phyloP scores from a whole-genome alignment of 2,329 filamentous ascomycete genomes.

The Apiospora sp. region DNA sequence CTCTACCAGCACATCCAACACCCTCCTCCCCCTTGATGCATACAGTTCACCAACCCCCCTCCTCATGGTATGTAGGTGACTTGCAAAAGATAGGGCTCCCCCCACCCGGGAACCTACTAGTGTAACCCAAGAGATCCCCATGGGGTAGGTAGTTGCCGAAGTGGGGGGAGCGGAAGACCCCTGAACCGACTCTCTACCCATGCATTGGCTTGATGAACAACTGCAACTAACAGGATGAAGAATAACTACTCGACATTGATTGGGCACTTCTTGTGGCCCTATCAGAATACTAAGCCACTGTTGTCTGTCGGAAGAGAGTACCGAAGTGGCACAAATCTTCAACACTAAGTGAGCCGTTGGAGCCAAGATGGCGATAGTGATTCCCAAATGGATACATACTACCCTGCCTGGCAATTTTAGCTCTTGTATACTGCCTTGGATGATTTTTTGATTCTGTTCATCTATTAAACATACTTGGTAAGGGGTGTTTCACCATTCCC shows the following conservation, averaged over 20 bases:
- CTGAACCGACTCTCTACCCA: not conserved
- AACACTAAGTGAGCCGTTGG: not conserved
- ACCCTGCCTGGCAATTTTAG: not conserved
- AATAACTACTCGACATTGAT: not conserved
- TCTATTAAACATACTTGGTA: too few species aligned
- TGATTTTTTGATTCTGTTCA: too few species aligned
- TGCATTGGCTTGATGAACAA: not conserved
- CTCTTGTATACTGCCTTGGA: too few species aligned
- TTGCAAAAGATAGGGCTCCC: not conserved
- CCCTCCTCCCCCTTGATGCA: not conserved
- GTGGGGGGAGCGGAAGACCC: constrained; percentile 15
- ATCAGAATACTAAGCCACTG: not conserved
- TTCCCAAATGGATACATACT: not conserved
- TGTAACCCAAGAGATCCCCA: constrained; percentile 8
- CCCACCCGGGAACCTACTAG: constrained; percentile 1
- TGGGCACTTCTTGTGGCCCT: not conserved
- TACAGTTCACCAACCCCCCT: not conserved
- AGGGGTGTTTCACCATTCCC: too few species aligned
- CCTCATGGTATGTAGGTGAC: too few species aligned
- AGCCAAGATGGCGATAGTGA: not conserved
- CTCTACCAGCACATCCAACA: not conserved
- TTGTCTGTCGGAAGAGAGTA: not conserved
- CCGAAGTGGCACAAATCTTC: not conserved
- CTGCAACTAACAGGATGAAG: not conserved
- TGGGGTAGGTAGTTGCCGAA: constrained; percentile 22